Evolutionary conservation across 495 filamentous ascomycete genomes (phyloP), one percentile per base, ranked within the genome.

Genomic region (Lophiotrema nucula): DNA sequence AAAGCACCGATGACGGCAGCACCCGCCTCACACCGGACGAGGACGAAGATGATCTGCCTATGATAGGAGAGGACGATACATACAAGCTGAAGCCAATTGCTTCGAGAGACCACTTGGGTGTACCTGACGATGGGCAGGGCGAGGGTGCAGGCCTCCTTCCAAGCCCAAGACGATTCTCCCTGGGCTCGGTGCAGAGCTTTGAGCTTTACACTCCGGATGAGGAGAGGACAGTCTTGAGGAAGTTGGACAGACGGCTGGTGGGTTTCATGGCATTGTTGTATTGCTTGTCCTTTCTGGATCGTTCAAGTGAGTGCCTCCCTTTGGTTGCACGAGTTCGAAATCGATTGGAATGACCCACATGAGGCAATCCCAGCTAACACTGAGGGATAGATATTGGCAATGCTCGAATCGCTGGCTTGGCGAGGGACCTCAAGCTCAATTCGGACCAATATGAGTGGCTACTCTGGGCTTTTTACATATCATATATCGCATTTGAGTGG

Each of bases 191-290:
- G 22, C 73, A 78, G 41, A 81, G 75, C 57, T 83, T 77, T 62
- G 75, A 80, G 62, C 70, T 86, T 42, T 96, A 89, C 67, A 92
- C 89, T 2, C 72, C 74, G 0, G 83, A 89, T 28, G 89, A 95
- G 67, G 91, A 95, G 67, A 72, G 69, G 31, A 77, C 77, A 11
- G 85, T 96, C 12, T 75, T 90, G 41, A 80, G 75, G 65, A 88
- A 83, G 64, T 83, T 95, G 60, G 90, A 96, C 70, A 74, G 79
- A 53, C 80, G 77, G 48, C 74, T 96, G 56, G 89, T 95, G 16
- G 69, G 88, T 3, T 95, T 95, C 68, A 74, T 95, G 44, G 88
- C 89, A 1, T 62, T 89, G 27, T 75, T 95, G 21, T 96, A 95
- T 67, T 78, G 92, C 75, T 76, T 97, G 28, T 84, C 82, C 42